Evolutionary conservation across 768 basidiomycete species (phyloP).

Genomic region (Lentinula aciculospora): DNA sequence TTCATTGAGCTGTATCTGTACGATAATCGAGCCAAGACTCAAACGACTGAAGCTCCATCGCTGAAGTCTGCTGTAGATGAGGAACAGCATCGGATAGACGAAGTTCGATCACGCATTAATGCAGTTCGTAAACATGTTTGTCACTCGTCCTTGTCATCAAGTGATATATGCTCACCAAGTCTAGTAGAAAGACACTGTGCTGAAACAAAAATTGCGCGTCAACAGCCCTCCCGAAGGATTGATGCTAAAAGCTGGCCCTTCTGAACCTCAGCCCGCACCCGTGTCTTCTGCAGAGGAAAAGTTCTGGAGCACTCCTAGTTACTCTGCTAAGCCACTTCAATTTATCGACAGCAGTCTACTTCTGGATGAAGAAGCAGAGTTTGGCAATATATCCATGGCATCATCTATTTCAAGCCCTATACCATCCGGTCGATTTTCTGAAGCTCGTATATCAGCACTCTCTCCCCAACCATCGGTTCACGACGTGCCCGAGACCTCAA

Average conservation of each 20-base stretch:
- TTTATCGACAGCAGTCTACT: slow-evolving; percentile 55
- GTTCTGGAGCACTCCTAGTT: slow-evolving; percentile 60
- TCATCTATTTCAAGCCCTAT: slow-evolving; percentile 34
- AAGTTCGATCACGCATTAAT: slow-evolving; percentile 30
- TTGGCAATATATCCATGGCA: slow-evolving; percentile 43
- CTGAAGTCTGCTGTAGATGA: slow-evolving; percentile 31
- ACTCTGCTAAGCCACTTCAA: slow-evolving; percentile 48
- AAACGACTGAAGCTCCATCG: slow-evolving; percentile 19
- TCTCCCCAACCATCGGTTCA: not conserved
- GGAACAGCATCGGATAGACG: slow-evolving; percentile 35
- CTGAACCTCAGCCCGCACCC: slow-evolving; percentile 13
- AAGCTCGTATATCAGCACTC: not conserved
- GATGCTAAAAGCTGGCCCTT: slow-evolving; percentile 14
- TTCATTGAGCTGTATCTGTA: not conserved
- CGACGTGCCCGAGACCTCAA: not conserved
- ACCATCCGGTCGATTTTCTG: slow-evolving; percentile 8
- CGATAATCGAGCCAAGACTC: slow-evolving; percentile 17
- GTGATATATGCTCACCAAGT: not conserved
- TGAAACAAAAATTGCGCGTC: slow-evolving; percentile 11
- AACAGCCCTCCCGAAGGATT: not conserved
- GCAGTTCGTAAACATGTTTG: slow-evolving; percentile 36
- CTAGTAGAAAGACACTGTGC: slow-evolving; percentile 11
- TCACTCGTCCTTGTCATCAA: not conserved
- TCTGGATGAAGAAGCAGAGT: slow-evolving; percentile 57
- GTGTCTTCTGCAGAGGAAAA: slow-evolving; percentile 32